These are phyloP conservation scores for Colletotrichum higginsianum DNA, from an alignment of 2,329 filamentous ascomycete species.

Conservation along the genomic window DNA sequence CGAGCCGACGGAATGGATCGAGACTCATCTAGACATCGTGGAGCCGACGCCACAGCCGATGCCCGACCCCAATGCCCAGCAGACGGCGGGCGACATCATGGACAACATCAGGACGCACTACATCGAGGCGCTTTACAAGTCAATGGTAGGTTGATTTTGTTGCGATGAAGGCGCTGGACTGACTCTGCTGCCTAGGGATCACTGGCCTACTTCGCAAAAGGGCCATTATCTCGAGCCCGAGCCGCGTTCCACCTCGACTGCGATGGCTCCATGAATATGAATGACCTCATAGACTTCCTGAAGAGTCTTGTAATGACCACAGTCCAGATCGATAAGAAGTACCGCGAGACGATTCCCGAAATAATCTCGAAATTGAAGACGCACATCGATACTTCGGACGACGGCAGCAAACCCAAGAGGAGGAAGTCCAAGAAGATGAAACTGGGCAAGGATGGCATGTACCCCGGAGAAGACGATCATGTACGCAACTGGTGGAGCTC, in stretches of 20 bases:
- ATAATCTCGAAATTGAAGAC: constrained; percentile 72
- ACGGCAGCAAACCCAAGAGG: constrained; percentile 58
- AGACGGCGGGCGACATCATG: constrained; percentile 68
- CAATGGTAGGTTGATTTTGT: constrained; percentile 63
- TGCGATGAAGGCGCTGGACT: constrained; percentile 46
- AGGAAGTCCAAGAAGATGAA: constrained; percentile 75
- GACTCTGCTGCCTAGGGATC: constrained; percentile 69
- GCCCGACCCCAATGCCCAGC: constrained; percentile 49
- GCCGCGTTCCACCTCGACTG: constrained; percentile 77
- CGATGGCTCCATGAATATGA: constrained; percentile 72
- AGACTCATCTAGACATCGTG: constrained; percentile 43
- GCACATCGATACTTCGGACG: constrained; percentile 69
- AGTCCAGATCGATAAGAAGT: constrained; percentile 83
- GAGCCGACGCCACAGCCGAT: constrained; percentile 28
- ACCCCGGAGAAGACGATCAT: constrained; percentile 75
- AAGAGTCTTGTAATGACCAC: constrained; percentile 77
- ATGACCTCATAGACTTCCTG: constrained; percentile 78
- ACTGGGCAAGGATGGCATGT: constrained; percentile 78
- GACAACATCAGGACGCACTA: constrained; percentile 72
- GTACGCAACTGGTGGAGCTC: constrained; percentile 80
- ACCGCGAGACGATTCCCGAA: constrained; percentile 77
- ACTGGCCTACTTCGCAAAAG: constrained; percentile 87
- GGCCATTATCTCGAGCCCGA: constrained; percentile 81
- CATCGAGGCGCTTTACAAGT: constrained; percentile 73
- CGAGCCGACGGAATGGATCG: constrained; percentile 26